Evolutionary conservation across 2,329 filamentous ascomycete species (phyloP), one percentile per base, ranked within the genome.

Genomic region (Aureobasidium sp.): DNA sequence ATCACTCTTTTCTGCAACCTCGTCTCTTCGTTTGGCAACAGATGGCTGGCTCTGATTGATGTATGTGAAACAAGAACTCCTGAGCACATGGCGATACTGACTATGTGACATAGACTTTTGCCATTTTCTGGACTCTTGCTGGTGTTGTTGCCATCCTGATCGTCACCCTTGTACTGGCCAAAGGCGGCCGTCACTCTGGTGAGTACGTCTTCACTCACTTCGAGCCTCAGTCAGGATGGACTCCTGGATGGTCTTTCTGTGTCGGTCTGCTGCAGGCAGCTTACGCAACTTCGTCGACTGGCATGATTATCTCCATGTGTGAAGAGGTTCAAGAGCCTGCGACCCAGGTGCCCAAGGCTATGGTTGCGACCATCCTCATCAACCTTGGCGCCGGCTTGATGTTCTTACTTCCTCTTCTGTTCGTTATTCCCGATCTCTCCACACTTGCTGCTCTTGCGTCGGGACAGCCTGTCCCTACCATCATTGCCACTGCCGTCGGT

Each of bases 271-370:
- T 90, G 22, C 87, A 89, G 68, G 87, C 85, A 54, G 87, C 84
- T 64, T 90, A 90, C 69, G 86, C 85, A 49, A 89, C 87, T 15
- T 90, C 87, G 4, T 88, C 86, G 17, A 90, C 87, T 0, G 88
- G 88, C 74, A 91, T 91, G 88, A 87, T 91, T 63, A 87, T 90
- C 39, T 87, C 83, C 65, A 90, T 89, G 87, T 89, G 85, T 68
- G 87, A 90, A 73, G 87, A 90, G 72, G 86, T 89, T 14, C 78
- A 81, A 69, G 76, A 84, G 52, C 87, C 87, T 5, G 78, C 84
- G 0, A 82, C 79, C 2, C 87, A 89, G 71, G 86, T 89, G 8
- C 86, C 87, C 67, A 87, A 86, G 72, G 87, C 87, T 67, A 88
- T 90, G 84, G 85, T 89, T 49, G 67, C 58, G 87, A 65, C 86